Percentiles rank a stretch among this genome's conserved stretches.
Evolutionary conservation across 148 eudicot species (phyloP).

Genomic region (Camellia sinensis): DNA sequence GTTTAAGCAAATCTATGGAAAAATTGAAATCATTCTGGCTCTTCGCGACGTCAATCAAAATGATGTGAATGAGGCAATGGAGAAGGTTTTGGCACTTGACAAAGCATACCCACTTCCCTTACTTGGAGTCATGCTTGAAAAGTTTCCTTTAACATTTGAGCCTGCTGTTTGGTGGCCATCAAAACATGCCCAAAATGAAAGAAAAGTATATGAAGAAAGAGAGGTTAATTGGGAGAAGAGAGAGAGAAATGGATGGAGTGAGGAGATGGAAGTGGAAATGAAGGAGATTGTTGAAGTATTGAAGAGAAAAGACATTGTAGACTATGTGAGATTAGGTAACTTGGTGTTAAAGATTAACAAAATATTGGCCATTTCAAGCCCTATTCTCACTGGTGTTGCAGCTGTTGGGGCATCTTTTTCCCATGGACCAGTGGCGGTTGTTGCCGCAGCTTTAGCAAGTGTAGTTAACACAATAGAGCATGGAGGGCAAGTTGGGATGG

Average conservation of each 20-base stretch:
- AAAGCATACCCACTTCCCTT: slow-evolving; percentile 25
- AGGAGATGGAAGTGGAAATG: slow-evolving; percentile 31
- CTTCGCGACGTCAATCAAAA: background rate
- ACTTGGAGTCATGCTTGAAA: slow-evolving; percentile 45
- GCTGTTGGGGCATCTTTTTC: slow-evolving; percentile 20
- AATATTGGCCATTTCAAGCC: slow-evolving; percentile 33
- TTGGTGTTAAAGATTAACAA: slow-evolving; percentile 35
- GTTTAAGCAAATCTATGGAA: slow-evolving; percentile 25
- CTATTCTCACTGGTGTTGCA: slow-evolving; percentile 34
- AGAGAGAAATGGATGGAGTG: slow-evolving; percentile 35
- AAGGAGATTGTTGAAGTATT: slow-evolving; percentile 27
- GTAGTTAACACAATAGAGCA: slow-evolving; percentile 20
- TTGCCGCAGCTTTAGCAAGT: slow-evolving; percentile 31
- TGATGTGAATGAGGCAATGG: slow-evolving; percentile 34
- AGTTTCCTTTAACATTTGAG: slow-evolving; percentile 36
- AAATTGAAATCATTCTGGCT: slow-evolving; percentile 17
- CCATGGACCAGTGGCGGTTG: slow-evolving; percentile 9
- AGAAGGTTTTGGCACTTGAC: slow-evolving; percentile 38
- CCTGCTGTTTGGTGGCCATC: slow-evolving; percentile 51
- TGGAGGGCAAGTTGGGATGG: slow-evolving; percentile 66
- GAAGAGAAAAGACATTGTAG: slow-evolving; percentile 28
- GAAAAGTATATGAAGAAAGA: background rate
- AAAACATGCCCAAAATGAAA: background rate
- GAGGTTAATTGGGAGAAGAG: background rate
- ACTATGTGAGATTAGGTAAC: slow-evolving; percentile 36